Conservation (phyloP, 192 early-diverging fungal species). For the Coemansia sp. region DNA sequence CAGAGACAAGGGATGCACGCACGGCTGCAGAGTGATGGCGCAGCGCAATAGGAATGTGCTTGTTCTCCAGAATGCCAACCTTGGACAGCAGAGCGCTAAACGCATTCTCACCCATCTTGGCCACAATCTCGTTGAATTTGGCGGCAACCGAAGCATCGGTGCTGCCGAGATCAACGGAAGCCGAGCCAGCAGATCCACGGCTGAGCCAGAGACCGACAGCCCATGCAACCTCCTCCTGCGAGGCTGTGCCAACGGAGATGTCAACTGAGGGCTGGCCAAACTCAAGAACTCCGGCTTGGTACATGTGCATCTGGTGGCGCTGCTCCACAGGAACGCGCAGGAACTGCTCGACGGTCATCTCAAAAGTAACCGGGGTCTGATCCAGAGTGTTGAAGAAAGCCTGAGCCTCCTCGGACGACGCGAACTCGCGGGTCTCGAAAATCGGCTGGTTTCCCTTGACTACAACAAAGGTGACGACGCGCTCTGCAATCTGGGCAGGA, state of each 20-base stretch:
- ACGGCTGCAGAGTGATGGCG: conserved; percentile 20
- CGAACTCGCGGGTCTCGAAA: conserved; percentile 1
- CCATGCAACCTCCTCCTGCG: conserved; percentile 37
- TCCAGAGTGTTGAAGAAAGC: conserved; percentile 11
- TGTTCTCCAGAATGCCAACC: conserved; percentile 12
- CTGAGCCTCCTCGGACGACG: conserved; percentile 10
- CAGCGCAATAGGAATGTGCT: conserved; percentile 15
- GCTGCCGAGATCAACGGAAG: background rate
- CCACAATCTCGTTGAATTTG: conserved; percentile 11
- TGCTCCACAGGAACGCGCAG: conserved; percentile 10
- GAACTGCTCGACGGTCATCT: conserved; percentile 39
- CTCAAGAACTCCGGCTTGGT: conserved; percentile 14
- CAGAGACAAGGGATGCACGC: conserved; percentile 26
- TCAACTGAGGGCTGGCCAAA: conserved; percentile 19
- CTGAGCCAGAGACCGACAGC: conserved; percentile 26
- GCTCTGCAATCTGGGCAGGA: conserved; percentile 12
- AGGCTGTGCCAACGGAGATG: conserved; percentile 18
- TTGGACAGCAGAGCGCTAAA: conserved; percentile 17
- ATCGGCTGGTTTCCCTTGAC: background rate
- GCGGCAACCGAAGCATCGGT: background rate
- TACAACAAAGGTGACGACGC: background rate
- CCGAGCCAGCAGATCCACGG: background rate
- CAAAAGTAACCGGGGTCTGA: conserved; percentile 18
- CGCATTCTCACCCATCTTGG: background rate
- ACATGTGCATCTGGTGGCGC: conserved; percentile 22